Evolutionary conservation across 768 basidiomycete genomes (phyloP).

Genomic region (Termitomyces sp.): DNA sequence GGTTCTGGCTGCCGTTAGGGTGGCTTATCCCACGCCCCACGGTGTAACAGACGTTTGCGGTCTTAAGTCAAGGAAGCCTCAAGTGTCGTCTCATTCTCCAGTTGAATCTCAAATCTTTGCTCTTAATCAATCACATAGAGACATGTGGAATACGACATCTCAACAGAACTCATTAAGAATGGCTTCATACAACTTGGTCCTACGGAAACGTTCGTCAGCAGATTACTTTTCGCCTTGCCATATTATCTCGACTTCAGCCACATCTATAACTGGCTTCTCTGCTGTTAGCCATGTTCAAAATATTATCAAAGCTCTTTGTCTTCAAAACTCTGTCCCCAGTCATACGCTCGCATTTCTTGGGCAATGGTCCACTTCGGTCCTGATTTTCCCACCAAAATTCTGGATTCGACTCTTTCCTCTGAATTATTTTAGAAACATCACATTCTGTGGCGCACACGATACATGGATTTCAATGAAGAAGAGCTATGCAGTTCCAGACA

Average conservation of each 20-base stretch:
- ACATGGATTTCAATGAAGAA: slow-evolving; percentile 23
- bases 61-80: not conserved
- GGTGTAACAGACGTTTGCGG: not conserved
- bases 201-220: slow-evolving; percentile 52
- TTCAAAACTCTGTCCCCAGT: slow-evolving; percentile 40
- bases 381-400: slow-evolving; percentile 20
- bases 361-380: slow-evolving; percentile 39
- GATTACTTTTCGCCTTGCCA: slow-evolving; percentile 43
- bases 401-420: slow-evolving; percentile 36
- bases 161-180: slow-evolving; percentile 25
- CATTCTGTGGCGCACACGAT: slow-evolving; percentile 43
- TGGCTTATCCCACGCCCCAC: not conserved
- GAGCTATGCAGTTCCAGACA: slow-evolving; percentile 56
- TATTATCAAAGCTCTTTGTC: slow-evolving; percentile 37
- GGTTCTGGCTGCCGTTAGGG: not conserved
- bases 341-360: slow-evolving; percentile 52
- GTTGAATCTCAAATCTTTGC: not conserved
- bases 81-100: not conserved
- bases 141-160: too few species aligned
- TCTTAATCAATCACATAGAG: not conserved
- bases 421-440: slow-evolving; percentile 44
- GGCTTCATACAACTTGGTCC: slow-evolving; percentile 41
- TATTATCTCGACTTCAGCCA: slow-evolving; percentile 29
- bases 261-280: slow-evolving; percentile 38
- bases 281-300: slow-evolving; percentile 35